Evolutionary conservation across 768 basidiomycete species (phyloP), one percentile per base, ranked within the genome.

Genomic region (Boletus insuetus): DNA sequence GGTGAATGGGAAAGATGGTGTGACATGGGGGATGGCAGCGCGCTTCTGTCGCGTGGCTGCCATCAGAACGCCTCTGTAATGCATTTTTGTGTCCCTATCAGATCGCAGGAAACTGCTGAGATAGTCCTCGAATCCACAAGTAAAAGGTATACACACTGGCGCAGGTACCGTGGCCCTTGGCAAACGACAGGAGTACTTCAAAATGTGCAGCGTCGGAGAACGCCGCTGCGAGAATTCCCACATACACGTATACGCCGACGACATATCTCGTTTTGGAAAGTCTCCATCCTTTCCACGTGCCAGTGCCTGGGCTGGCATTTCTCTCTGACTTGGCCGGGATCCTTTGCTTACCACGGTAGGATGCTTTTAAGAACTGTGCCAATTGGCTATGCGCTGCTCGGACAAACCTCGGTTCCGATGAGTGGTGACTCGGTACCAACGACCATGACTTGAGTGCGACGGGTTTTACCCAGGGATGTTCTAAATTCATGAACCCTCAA

Each of bases 181-280:
- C 26, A 29, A 29, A 29, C 8, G 26, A 6, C 5, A 6, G 6
- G 26, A 26, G 26, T 26, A 26, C 26, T 26, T 26, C 24, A 24
- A 24, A 14, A 14, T 35, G 8, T n/a, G 6, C 7, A 6, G 14
- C 35, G 4, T 7, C 12, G 13, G 35, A 37, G 35, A 37, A 37
- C 35, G 35, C 16, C 35, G 35, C 14, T 13, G 35, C 35, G 3
- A 52, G 54, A 54, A 40, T 48, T 65, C 56, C 35, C 64, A 60
- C 62, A 11, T 7, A 6, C 1, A 5, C 16, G 17, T 22, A 2
- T 17, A 20, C 40, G 2, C 64, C 64, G 65, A 54, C 39, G 34
- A 66, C 60, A 67, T 59, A 51, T 56, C 65, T 41, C 14, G 13
- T 55, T 67, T 46, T 50, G 50, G 65, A 57, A 67, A 50, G 26